Evolutionary conservation across 164 flowering plant genomes (phyloP).

Genomic region (Piper betle): DNA sequence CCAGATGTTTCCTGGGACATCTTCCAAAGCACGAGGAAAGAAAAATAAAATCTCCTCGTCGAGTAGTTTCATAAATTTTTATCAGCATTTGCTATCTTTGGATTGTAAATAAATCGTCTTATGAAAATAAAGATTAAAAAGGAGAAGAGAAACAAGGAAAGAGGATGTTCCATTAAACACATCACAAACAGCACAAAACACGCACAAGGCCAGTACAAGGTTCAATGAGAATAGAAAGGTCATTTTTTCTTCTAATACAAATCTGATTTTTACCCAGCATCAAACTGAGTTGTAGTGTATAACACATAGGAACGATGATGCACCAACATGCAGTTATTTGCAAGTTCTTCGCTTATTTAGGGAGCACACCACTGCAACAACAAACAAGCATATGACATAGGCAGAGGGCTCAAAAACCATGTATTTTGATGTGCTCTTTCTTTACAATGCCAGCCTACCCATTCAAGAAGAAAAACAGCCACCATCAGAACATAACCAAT

Average conservation of each 20-base stretch:
- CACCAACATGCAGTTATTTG: not conserved
- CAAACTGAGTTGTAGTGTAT: not conserved
- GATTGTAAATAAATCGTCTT: no score
- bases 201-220: no score
- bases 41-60: no score
- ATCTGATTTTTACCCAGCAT: not conserved
- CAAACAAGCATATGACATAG: not conserved
- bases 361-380: not conserved
- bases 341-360: not conserved
- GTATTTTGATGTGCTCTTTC: slow-evolving; percentile 2
- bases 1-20: no score
- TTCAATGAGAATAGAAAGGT: not conserved
- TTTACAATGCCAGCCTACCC: slow-evolving; percentile 2
- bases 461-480: not conserved
- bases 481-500: not conserved
- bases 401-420: not conserved
- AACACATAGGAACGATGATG: no score
- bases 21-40: no score
- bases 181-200: no score
- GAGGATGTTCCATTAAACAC: no score
- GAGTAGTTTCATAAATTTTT: no score
- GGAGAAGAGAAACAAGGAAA: no score
- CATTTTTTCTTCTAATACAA: not conserved
- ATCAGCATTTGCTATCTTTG: no score
- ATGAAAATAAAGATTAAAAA: no score